These are phyloP conservation scores for Aspergillus oerlinghausenensis DNA, from an alignment of 2,329 filamentous ascomycete genomes.

Conservation along the genomic window DNA sequence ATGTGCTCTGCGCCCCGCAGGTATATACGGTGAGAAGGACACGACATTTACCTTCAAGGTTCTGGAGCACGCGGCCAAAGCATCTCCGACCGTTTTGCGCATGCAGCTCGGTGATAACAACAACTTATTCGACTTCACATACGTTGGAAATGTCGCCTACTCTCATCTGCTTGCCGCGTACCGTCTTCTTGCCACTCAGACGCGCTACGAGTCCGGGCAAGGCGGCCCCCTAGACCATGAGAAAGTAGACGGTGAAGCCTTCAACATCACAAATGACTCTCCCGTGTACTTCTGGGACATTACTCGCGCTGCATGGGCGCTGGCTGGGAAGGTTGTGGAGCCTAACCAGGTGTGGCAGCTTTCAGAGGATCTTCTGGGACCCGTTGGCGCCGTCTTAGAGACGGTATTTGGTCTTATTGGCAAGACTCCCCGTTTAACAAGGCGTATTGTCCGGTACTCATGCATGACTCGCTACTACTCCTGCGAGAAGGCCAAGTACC, in stretches of 20 bases:
- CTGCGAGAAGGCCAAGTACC: conserved; percentile 43
- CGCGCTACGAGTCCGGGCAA: conserved; percentile 38
- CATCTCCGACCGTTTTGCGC: conserved; percentile 57
- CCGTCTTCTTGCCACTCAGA: conserved; percentile 61
- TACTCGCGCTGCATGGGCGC: conserved; percentile 69
- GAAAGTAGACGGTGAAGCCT: conserved; percentile 75
- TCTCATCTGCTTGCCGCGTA: conserved; percentile 77
- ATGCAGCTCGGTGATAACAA: conserved; percentile 75
- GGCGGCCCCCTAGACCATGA: conserved; percentile 66
- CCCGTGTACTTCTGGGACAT: conserved; percentile 93
- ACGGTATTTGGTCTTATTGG: conserved; percentile 40
- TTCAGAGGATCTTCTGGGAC: conserved; percentile 35
- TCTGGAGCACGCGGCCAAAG: conserved; percentile 62
- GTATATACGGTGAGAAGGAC: conserved; percentile 90
- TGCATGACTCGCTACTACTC: conserved; percentile 48
- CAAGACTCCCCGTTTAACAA: conserved; percentile 43
- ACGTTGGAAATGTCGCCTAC: conserved; percentile 66
- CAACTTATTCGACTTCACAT: conserved; percentile 68
- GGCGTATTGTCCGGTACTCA: conserved; percentile 43
- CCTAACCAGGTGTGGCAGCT: conserved; percentile 39
- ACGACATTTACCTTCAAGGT: conserved; percentile 69
- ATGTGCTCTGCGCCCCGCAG: conserved; percentile 76
- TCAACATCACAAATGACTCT: conserved; percentile 85
- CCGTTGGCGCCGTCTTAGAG: conserved; percentile 41
- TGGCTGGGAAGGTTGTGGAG: conserved; percentile 42